Evolutionary conservation across 1,139 yeast species (phyloP).

Genomic region (Hyphopichia burtonii): DNA sequence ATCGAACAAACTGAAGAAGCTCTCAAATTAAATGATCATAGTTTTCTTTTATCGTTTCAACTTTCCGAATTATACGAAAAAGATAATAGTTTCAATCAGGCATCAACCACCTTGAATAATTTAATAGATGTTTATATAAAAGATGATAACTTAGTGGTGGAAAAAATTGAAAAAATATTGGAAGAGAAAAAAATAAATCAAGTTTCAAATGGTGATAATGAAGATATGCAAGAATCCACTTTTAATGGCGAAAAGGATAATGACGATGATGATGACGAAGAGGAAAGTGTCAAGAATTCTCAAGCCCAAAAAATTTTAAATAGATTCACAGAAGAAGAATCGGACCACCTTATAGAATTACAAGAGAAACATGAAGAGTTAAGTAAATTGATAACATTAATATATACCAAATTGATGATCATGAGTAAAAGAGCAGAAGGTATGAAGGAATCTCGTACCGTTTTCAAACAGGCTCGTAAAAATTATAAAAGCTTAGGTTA

Average conservation of each 20-base stretch:
- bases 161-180: conserved; percentile 20
- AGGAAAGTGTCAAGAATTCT: conserved; percentile 12
- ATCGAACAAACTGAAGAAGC: conserved; percentile 54
- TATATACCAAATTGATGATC: conserved; percentile 58
- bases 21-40: conserved; percentile 63
- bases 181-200: conserved; percentile 4
- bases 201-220: conserved; percentile 3
- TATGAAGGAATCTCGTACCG: conserved; percentile 68
- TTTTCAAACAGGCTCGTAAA: conserved; percentile 60
- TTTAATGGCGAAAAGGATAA: conserved; percentile 2
- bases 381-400: conserved; percentile 44
- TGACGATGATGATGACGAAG: conserved; percentile 12
- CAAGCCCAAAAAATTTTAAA: conserved; percentile 6
- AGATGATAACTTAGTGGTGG: conserved; percentile 26
- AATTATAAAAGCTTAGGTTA: conserved; percentile 55
- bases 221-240: conserved; percentile 1
- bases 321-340: conserved; percentile 27
- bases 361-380: conserved; percentile 19
- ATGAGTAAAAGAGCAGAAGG: conserved; percentile 62
- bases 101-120: conserved; percentile 50
- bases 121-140: conserved; percentile 44
- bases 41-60: conserved; percentile 66
- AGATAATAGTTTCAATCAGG: conserved; percentile 49
- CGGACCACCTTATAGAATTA: conserved; percentile 21
- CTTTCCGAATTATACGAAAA: conserved; percentile 71